Percentiles rank a stretch among this genome's conserved stretches.
Conservation (phyloP, 2,329 filamentous ascomycete genomes). For the Diaporthe citri region DNA sequence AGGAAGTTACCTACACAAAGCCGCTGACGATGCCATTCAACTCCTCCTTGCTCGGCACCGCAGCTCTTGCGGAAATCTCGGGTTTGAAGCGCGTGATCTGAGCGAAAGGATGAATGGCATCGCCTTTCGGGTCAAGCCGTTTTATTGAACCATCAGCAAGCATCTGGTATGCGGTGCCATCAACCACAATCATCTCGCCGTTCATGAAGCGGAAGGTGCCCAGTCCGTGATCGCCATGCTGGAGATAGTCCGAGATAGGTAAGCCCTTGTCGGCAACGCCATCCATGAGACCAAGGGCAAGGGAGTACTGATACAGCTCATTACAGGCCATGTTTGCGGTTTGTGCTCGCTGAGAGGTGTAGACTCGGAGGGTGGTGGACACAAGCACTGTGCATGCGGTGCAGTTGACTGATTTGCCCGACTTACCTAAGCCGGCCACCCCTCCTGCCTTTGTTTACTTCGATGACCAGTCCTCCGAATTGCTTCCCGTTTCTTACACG, state of each 20-base stretch:
- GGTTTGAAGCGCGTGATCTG: slow-evolving; percentile 49
- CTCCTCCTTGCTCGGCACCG: slow-evolving; percentile 45
- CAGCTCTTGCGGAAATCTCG: slow-evolving; percentile 36
- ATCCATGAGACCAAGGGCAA: slow-evolving; percentile 51
- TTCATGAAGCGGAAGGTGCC: slow-evolving; percentile 51
- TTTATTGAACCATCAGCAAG: slow-evolving; percentile 49
- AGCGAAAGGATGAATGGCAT: slow-evolving; percentile 50
- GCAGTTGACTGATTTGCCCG: not conserved
- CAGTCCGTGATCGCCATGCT: slow-evolving; percentile 51
- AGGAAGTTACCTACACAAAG: slow-evolving; percentile 36
- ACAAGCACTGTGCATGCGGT: not conserved
- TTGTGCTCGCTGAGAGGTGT: not conserved
- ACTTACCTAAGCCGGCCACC: slow-evolving; percentile 5
- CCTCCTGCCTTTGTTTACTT: not conserved
- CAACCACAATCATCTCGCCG: slow-evolving; percentile 52
- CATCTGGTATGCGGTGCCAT: slow-evolving; percentile 51
- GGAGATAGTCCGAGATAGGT: slow-evolving; percentile 46
- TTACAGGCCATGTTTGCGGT: slow-evolving; percentile 46
- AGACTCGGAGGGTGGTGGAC: not conserved
- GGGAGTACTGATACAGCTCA: slow-evolving; percentile 51
- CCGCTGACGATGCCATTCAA: slow-evolving; percentile 43
- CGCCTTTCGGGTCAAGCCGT: slow-evolving; percentile 42
- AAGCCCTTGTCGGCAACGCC: slow-evolving; percentile 50
- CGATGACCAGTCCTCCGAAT: not conserved
- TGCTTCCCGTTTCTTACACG: not conserved